These are phyloP conservation scores for Bipolaris zeicola DNA, from an alignment of 2,329 filamentous ascomycete species.

Conservation along the genomic window DNA sequence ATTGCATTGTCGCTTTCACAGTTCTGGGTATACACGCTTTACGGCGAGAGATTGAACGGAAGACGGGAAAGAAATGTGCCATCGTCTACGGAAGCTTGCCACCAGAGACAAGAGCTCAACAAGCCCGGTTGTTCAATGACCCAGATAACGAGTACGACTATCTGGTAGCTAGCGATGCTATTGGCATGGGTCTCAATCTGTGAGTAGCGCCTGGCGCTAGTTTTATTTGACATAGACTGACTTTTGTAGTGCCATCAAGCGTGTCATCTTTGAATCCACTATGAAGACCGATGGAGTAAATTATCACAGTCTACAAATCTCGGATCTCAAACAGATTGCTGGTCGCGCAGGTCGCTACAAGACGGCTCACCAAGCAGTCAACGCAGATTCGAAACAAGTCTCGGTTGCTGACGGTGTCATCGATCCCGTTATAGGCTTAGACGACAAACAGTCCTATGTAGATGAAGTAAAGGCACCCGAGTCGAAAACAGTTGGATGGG, in stretches of 20 bases:
- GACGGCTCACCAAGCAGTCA: constrained; percentile 65
- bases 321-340: constrained; percentile 93
- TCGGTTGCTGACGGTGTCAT: constrained; percentile 5
- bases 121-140: constrained; percentile 93
- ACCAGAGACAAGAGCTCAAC: constrained; percentile 88
- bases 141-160: constrained; percentile 95
- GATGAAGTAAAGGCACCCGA: constrained; percentile 4
- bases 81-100: constrained; percentile 92
- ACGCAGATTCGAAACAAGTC: constrained; percentile 25
- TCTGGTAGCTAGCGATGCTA: constrained; percentile 90
- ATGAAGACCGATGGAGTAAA: constrained; percentile 71
- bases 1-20: constrained; percentile 87
- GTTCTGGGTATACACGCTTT: constrained; percentile 80
- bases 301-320: constrained; percentile 65
- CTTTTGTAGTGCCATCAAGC: constrained; percentile 69
- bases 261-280: constrained; percentile 82
- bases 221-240: constrained; percentile 20
- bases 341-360: constrained; percentile 88
- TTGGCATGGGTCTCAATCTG: constrained; percentile 96
- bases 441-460: constrained; percentile 17
- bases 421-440: constrained; percentile 26
- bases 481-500: constrained; percentile 64
- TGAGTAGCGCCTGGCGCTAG: constrained; percentile 52
- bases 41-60: constrained; percentile 75
- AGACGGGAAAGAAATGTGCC: constrained; percentile 80